Conservation (phyloP, 2,329 filamentous ascomycete genomes). For the Aspergillus hortae region DNA sequence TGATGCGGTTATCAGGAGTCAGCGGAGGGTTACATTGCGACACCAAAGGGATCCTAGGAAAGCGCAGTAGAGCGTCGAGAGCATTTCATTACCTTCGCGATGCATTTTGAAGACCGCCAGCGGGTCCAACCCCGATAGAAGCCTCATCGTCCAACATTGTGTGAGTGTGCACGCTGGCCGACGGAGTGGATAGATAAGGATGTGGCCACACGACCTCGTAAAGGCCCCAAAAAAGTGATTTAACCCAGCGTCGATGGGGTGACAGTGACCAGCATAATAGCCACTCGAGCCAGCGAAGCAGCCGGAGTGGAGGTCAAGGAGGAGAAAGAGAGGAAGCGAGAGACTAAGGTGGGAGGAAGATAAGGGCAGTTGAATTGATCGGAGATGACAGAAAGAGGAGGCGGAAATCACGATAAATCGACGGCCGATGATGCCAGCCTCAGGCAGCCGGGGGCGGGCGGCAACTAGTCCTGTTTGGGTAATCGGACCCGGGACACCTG, state of each 20-base stretch:
- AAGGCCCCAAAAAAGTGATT: conserved; percentile 8
- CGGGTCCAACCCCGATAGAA: conserved; percentile 23
- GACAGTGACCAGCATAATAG: conserved; percentile 23
- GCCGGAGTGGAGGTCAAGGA: conserved; percentile 8
- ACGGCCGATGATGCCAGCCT: not conserved
- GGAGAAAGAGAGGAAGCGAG: not conserved
- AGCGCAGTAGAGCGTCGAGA: not conserved
- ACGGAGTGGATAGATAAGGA: conserved; percentile 15
- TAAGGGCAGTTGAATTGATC: not conserved
- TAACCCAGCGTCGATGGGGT: conserved; percentile 10
- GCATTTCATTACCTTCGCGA: conserved; percentile 27
- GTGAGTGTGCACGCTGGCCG: conserved; percentile 5
- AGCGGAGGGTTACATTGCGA: conserved; percentile 5
- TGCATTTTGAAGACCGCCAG: conserved; percentile 20
- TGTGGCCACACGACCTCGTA: conserved; percentile 5
- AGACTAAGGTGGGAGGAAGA: not conserved
- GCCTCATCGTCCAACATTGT: conserved; percentile 33
- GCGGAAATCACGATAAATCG: not conserved
- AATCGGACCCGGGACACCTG: not conserved
- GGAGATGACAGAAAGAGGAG: not conserved
- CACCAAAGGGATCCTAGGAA: not conserved
- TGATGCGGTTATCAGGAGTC: conserved; percentile 9
- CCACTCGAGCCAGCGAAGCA: conserved; percentile 23
- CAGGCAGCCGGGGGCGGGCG: not conserved
- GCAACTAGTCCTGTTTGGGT: not conserved